Evolutionary conservation across 1,139 yeast genomes (phyloP).

Genomic region (Schizosaccharomyces versatilis): DNA sequence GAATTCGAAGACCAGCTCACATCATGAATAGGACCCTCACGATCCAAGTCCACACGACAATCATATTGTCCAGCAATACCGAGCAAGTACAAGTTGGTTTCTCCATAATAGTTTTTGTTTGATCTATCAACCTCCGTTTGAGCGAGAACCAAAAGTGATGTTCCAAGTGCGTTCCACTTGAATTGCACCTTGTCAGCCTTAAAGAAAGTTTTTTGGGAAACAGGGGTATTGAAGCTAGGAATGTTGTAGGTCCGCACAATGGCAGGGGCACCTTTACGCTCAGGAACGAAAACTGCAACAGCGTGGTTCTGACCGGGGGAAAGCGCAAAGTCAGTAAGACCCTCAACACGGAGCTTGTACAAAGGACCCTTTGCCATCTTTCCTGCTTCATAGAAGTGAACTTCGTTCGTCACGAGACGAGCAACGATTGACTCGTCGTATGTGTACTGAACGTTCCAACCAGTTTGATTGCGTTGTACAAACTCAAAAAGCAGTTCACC

Average conservation of each 20-base stretch:
- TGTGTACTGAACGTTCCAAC: slow-evolving; percentile 52
- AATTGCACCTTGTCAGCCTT: slow-evolving; percentile 85
- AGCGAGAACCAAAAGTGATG: slow-evolving; percentile 79
- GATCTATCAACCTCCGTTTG: slow-evolving; percentile 90
- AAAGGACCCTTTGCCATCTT: slow-evolving; percentile 32
- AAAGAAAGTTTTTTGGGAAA: slow-evolving; percentile 72
- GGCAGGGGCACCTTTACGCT: slow-evolving; percentile 68
- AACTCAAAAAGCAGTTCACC: slow-evolving; percentile 39
- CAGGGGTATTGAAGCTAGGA: slow-evolving; percentile 50
- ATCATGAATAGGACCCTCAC: slow-evolving; percentile 94
- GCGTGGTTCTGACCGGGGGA: slow-evolving; percentile 84
- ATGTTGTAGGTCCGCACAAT: slow-evolving; percentile 61
- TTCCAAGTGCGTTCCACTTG: slow-evolving; percentile 86
- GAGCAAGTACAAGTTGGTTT: slow-evolving; percentile 69
- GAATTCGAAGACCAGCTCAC: slow-evolving; percentile 94
- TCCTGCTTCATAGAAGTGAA: slow-evolving; percentile 44
- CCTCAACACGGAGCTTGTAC: slow-evolving; percentile 38
- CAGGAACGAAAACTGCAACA: slow-evolving; percentile 82
- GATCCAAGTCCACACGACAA: slow-evolving; percentile 63
- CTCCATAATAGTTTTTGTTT: slow-evolving; percentile 90
- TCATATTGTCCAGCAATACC: slow-evolving; percentile 88
- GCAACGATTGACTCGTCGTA: slow-evolving; percentile 54
- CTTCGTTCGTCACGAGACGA: slow-evolving; percentile 38
- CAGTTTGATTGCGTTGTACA: slow-evolving; percentile 62
- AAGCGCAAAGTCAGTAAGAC: slow-evolving; percentile 37